Evolutionary conservation across 768 basidiomycete species (phyloP), one percentile per base, ranked within the genome.

Genomic region (Infundibulicybe gibba): DNA sequence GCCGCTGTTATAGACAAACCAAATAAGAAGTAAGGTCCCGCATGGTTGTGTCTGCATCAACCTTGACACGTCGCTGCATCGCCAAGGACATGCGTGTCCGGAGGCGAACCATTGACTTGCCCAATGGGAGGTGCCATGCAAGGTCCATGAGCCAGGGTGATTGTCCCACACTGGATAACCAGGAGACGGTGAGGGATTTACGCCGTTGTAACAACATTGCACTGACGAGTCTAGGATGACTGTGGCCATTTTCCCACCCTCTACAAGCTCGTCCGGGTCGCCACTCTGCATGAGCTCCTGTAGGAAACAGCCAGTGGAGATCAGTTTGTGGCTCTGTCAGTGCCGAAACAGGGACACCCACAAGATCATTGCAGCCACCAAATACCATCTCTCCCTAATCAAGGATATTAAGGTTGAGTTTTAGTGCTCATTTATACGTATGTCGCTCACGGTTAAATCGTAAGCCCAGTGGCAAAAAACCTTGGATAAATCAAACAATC

Each of bases 141-240:
- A 69, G 52, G 45, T 67, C 62, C 25, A 66, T 50, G 8, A 69
- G 44, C 43, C 58, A 61, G 2, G 64, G 65, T 0, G 56, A 51
- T 53, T 62, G 57, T 6, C 66, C 64, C 10, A 69, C 43, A 20
- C 65, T 68, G 34, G 5, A 11, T 6, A n/a, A n/a, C n/a, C n/a
- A n/a, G n/a, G n/a, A n/a, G n/a, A n/a, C n/a, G n/a, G n/a, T n/a
- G n/a, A n/a, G n/a, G n/a, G n/a, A n/a, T n/a, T n/a, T n/a, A n/a
- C n/a, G n/a, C n/a, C n/a, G n/a, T n/a, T n/a, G n/a, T n/a, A n/a
- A n/a, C n/a, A n/a, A n/a, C n/a, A n/a, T n/a, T n/a, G n/a, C n/a
- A n/a, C n/a, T n/a, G n/a, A n/a, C n/a, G n/a, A n/a, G n/a, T 66
- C 66, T 21, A 62, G 53, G n/a, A 54, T 33, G 5, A 54, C 45